These are phyloP conservation scores for Litsea cubeba DNA, from an alignment of 164 flowering plant genomes.

Conservation along the genomic window DNA sequence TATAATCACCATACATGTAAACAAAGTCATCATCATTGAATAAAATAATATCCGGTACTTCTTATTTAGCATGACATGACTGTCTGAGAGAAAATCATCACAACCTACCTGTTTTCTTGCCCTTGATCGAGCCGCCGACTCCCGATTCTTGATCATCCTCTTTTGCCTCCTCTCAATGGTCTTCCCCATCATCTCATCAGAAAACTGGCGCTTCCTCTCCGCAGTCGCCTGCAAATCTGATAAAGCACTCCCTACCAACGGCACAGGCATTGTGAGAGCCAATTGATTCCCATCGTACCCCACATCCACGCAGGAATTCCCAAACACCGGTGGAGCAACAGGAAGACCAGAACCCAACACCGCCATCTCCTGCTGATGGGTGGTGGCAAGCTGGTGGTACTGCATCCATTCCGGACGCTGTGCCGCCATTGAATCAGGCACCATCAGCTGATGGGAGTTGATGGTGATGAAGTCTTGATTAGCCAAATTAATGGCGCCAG, in stretches of 20 bases:
- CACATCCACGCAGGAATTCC: conserved; percentile 16
- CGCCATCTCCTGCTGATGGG: conserved; percentile 18
- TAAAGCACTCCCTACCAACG: conserved; percentile 14
- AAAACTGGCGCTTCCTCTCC: conserved; percentile 24
- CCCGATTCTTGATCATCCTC: conserved; percentile 67
- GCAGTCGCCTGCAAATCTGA: conserved; percentile 15
- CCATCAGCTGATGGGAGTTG: conserved; percentile 18
- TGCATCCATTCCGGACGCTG: conserved; percentile 32
- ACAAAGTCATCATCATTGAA: neutral
- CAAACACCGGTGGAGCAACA: conserved; percentile 19
- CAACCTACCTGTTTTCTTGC: conserved; percentile 49
- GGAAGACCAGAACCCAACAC: conserved; percentile 18
- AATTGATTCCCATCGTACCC: conserved; percentile 26
- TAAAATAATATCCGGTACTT: neutral
- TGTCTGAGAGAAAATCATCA: neutral
- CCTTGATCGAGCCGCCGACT: conserved; percentile 65
- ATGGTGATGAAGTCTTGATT: conserved; percentile 7
- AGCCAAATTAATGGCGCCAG: conserved; percentile 24
- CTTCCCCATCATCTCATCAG: conserved; percentile 43
- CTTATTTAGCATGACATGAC: neutral
- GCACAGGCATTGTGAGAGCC: conserved; percentile 18
- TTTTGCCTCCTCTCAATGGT: conserved; percentile 56
- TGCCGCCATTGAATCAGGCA: conserved; percentile 23
- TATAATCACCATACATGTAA: conserved; percentile 6
- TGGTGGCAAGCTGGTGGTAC: conserved; percentile 23